Conservation (phyloP, 257 asterid species). For the Solanum virginianum region DNA sequence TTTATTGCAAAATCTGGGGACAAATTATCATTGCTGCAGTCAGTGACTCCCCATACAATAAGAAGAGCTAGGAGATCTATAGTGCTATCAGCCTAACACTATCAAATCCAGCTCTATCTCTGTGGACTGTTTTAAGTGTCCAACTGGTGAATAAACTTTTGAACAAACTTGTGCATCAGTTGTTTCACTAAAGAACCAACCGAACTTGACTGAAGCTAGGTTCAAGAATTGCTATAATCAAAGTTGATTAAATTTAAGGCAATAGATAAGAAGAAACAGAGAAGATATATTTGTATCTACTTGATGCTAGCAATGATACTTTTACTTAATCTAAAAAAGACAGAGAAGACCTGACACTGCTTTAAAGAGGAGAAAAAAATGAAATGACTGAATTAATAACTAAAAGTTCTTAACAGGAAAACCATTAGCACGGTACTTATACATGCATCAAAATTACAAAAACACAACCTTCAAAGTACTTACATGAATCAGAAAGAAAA, state of each 20-base stretch:
- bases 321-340: neutral
- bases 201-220: neutral
- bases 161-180: neutral
- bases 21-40: neutral
- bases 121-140: neutral
- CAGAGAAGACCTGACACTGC: neutral
- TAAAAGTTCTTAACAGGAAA: neutral
- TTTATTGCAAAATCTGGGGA: neutral
- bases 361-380: neutral
- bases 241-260: neutral
- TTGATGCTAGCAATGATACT: neutral
- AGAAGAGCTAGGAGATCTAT: neutral
- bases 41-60: neutral
- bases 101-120: neutral
- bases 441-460: neutral
- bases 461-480: neutral
- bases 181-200: neutral
- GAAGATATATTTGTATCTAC: neutral
- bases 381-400: neutral
- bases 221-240: neutral
- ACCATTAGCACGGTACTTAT: neutral
- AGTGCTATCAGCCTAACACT: neutral
- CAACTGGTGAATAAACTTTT: neutral
- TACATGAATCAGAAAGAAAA: neutral
- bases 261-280: neutral